Base-by-base conservation (phyloP, 441 rosid genomes). In the Croton setiger region DNA sequence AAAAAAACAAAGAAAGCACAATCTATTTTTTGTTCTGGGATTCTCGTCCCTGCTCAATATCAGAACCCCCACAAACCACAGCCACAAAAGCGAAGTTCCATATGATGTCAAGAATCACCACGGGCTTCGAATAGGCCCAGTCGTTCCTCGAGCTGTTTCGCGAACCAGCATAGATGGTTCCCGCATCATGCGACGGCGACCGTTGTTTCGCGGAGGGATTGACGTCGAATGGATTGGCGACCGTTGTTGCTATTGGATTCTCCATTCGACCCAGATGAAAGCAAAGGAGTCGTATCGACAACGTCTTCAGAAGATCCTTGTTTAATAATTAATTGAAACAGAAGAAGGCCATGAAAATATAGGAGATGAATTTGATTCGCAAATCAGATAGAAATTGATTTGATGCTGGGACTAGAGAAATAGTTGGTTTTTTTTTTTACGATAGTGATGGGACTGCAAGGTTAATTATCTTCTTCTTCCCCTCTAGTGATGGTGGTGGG, bases 41-140 rank as follows among this genome's bases (percentile, higher is more conserved):
- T 69, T 72, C 81, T 94, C 98, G 3, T 80, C 75, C 68, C 83
- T 68, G 82, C 98, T 89, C 63, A 86, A 71, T 20, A 95, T 53
- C 83, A 92, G n/a, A 70, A 89, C 93, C 48, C 81, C 80, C 7
- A 69, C 69, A 1, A n/a, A 95, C 97, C 69, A 84, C 90, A 10
- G 88, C 93, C 60, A 95, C 89, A 52, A 95, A 95, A 5, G 91
- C 93, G 27, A 92, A 76, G 74, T 95, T 95, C 99, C 97, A 95
- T 0, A 92, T 62, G 58, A 92, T 79, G 64, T 92, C 98, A 6
- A 95, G 93, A 60, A 95, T 74, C 72, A 95, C 99, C 69, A 92
- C 99, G 13, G 98, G 98, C 84, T 88, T 90, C 62, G 99, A 95
- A 75, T 92, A 95, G 36, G 99, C 95, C 98, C 99, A 95, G 99